Conservation (phyloP, 306 rosid genomes). For the Fagus sylvatica region DNA sequence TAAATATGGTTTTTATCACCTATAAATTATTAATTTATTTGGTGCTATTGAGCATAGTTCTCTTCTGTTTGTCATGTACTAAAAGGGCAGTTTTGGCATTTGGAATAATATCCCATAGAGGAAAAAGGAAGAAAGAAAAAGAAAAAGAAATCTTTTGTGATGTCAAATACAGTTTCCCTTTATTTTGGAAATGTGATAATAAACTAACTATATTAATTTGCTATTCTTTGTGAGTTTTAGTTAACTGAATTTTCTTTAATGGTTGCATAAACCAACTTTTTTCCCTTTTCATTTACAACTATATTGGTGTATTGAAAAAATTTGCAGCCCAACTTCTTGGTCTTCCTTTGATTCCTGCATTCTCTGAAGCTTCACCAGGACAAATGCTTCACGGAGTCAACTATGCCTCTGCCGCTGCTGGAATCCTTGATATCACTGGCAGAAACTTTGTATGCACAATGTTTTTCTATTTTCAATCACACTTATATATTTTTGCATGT, state of each 20-base stretch:
- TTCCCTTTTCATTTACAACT: background rate
- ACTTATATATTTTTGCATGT: background rate
- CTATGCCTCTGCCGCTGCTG: conserved; percentile 95
- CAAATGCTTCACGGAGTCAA: conserved; percentile 75
- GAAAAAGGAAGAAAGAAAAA: too few relatives aligned
- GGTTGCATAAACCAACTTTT: background rate
- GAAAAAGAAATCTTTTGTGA: too few relatives aligned
- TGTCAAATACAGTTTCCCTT: too few relatives aligned
- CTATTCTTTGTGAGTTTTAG: background rate
- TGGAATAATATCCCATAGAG: too few relatives aligned
- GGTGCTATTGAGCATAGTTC: too few relatives aligned
- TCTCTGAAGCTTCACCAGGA: conserved; percentile 56
- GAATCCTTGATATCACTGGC: conserved; percentile 88
- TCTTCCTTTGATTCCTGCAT: conserved; percentile 83
- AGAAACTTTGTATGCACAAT: conserved; percentile 68
- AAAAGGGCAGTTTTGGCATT: too few relatives aligned
- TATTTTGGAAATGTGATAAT: background rate
- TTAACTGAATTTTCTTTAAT: background rate
- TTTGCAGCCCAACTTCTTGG: conserved; percentile 81
- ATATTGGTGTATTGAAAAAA: background rate
- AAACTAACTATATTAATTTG: background rate
- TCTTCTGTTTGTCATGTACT: too few relatives aligned
- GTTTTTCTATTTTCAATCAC: background rate
- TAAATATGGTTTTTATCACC: too few relatives aligned
- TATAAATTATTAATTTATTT: too few relatives aligned